A percentile compares a stretch with the other conserved stretches of the same genome.
Conservation (phyloP, 2,329 filamentous ascomycete genomes). For the Ophiostoma ulmi region DNA sequence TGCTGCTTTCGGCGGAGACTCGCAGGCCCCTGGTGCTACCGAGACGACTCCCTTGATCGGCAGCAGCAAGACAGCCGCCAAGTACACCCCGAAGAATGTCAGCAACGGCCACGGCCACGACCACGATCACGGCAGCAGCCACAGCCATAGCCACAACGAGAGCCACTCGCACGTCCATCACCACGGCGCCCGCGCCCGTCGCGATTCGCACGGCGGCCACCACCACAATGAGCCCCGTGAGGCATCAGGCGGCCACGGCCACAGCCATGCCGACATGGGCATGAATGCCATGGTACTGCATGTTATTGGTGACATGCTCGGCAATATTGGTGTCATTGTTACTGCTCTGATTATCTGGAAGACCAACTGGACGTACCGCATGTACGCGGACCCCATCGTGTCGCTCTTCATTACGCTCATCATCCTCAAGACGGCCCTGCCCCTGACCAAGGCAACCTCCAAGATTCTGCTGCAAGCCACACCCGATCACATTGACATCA, state of each 20-base stretch:
- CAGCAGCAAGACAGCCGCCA: slow-evolving; percentile 23
- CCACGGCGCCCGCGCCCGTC: slow-evolving; percentile 33
- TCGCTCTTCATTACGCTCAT: slow-evolving; percentile 89
- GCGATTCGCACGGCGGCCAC: slow-evolving; percentile 63
- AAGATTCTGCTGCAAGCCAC: slow-evolving; percentile 93
- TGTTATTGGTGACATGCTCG: slow-evolving; percentile 76
- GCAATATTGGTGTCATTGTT: slow-evolving; percentile 78
- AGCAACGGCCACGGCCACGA: not conserved
- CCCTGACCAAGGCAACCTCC: slow-evolving; percentile 71
- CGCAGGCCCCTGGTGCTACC: slow-evolving; percentile 33
- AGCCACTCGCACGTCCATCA: slow-evolving; percentile 28
- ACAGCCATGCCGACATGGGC: slow-evolving; percentile 84
- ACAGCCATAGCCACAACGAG: slow-evolving; percentile 34
- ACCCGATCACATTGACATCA: slow-evolving; percentile 78
- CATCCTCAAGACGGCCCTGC: slow-evolving; percentile 68
- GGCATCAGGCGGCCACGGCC: slow-evolving; percentile 61
- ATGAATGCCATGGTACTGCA: slow-evolving; percentile 82
- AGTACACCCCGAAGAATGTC: slow-evolving; percentile 17
- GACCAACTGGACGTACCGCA: slow-evolving; percentile 71
- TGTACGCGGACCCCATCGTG: slow-evolving; percentile 85
- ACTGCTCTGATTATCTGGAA: slow-evolving; percentile 89
- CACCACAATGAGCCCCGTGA: slow-evolving; percentile 75
- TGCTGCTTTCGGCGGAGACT: not conserved
- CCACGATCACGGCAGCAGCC: slow-evolving; percentile 24
- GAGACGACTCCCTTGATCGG: slow-evolving; percentile 40